Conservation (phyloP, 257 asterid genomes). For the Misopates orontium region DNA sequence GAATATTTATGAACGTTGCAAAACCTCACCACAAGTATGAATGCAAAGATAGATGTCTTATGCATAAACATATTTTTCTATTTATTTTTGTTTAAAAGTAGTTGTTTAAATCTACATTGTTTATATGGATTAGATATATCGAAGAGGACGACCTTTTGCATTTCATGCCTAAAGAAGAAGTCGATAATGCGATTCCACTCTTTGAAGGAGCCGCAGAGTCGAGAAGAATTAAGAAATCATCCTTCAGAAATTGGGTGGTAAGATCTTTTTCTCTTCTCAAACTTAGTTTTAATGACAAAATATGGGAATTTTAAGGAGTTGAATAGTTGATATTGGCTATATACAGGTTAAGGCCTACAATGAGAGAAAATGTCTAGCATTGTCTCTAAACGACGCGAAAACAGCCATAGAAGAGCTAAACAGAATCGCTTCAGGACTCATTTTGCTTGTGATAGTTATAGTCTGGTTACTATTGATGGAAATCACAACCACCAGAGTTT, state of each 20-base stretch:
- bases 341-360: slow-evolving; percentile 50
- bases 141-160: slow-evolving; percentile 64
- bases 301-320: background rate
- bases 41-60: background rate
- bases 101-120: background rate
- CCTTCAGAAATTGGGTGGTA: slow-evolving; percentile 80
- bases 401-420: slow-evolving; percentile 69
- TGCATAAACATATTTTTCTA: background rate
- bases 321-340: background rate
- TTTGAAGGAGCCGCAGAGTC: slow-evolving; percentile 66
- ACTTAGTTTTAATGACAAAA: too few relatives aligned
- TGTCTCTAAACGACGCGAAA: slow-evolving; percentile 54
- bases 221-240: slow-evolving; percentile 54
- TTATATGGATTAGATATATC: slow-evolving; percentile 47
- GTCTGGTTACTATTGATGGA: slow-evolving; percentile 65
- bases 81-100: background rate
- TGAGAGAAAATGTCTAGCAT: slow-evolving; percentile 59
- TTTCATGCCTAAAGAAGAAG: slow-evolving; percentile 68
- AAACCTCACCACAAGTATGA: slow-evolving; percentile 66
- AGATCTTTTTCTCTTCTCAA: slow-evolving; percentile 14
- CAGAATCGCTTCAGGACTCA: slow-evolving; percentile 46
- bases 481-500: slow-evolving; percentile 43
- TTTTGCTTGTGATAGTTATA: slow-evolving; percentile 40
- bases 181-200: slow-evolving; percentile 56
- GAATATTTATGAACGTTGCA: slow-evolving; percentile 61